Percentiles rank a stretch among this genome's conserved stretches.
These are phyloP conservation scores for Ballota nigra DNA, from an alignment of 257 asterid species.

Conservation along the genomic window DNA sequence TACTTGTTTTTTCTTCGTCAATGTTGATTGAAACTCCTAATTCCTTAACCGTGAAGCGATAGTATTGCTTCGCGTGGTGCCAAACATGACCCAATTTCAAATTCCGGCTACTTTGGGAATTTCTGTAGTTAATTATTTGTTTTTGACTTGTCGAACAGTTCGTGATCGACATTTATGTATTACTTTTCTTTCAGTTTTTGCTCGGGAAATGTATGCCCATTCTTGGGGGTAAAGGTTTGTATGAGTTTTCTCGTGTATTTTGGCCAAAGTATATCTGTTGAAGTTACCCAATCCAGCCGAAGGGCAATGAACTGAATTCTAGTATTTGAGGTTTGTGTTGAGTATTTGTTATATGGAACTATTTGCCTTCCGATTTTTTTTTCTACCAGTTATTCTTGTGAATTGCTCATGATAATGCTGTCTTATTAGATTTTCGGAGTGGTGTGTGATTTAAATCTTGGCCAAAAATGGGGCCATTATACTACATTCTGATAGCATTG, in stretches of 20 bases:
- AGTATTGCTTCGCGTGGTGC: slow-evolving; percentile 16
- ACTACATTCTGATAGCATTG: slow-evolving; percentile 71
- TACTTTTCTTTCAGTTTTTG: slow-evolving; percentile 12
- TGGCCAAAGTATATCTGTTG: not conserved
- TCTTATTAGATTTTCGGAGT: slow-evolving; percentile 24
- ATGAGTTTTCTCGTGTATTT: not conserved
- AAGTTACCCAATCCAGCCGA: slow-evolving; percentile 19
- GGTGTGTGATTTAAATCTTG: slow-evolving; percentile 22
- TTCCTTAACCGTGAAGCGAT: slow-evolving; percentile 6
- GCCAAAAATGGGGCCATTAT: slow-evolving; percentile 72
- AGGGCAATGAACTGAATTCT: slow-evolving; percentile 14
- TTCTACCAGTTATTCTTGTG: not conserved
- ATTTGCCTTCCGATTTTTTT: not conserved
- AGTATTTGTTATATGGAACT: not conserved
- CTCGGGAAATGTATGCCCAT: slow-evolving; percentile 26
- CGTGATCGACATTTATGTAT: not conserved
- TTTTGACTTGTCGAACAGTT: slow-evolving; percentile 24
- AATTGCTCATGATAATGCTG: slow-evolving; percentile 14
- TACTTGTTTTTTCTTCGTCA: not conserved
- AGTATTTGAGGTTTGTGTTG: slow-evolving; percentile 27
- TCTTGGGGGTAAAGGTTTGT: slow-evolving; percentile 20
- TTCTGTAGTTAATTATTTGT: not conserved
- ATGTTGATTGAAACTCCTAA: not conserved
- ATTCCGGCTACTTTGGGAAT: slow-evolving; percentile 5
- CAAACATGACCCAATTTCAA: not conserved